These are phyloP conservation scores for Starmera dryadoides DNA, from an alignment of 805 yeast species.

Conservation along the genomic window DNA sequence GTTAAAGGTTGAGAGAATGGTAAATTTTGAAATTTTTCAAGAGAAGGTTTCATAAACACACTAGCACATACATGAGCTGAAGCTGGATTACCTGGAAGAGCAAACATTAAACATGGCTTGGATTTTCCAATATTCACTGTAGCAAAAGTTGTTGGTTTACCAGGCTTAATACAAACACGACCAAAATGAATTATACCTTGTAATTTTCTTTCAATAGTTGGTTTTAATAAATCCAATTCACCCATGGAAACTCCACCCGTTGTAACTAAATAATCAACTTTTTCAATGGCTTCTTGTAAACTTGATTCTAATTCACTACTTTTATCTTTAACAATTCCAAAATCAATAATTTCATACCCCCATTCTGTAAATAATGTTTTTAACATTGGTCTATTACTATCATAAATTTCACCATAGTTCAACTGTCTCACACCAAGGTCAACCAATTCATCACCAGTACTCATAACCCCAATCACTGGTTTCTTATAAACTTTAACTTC, in stretches of 20 bases:
- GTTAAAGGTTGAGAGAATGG: constrained; percentile 4
- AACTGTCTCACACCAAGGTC: constrained; percentile 18
- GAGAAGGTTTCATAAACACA: constrained; percentile 39
- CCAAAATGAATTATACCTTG: constrained; percentile 44
- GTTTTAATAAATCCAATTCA: constrained; percentile 43
- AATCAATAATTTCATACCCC: constrained; percentile 34
- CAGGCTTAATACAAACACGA: constrained; percentile 52
- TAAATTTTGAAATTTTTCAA: constrained; percentile 30
- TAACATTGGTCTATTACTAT: constrained; percentile 42
- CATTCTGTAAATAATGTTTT: constrained; percentile 25
- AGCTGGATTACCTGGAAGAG: constrained; percentile 52
- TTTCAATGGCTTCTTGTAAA: constrained; percentile 4
- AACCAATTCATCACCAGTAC: constrained; percentile 46
- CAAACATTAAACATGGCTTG: constrained; percentile 28
- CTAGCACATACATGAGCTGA: constrained; percentile 42
- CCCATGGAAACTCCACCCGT: constrained; percentile 60
- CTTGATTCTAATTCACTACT: constrained; percentile 22
- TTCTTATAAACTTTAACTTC: constrained; percentile 30
- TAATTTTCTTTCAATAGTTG: constrained; percentile 34
- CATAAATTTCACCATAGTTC: constrained; percentile 39
- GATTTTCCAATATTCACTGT: constrained; percentile 21
- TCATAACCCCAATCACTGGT: constrained; percentile 39
- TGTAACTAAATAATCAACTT: constrained; percentile 38
- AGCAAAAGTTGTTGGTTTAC: constrained; percentile 53
- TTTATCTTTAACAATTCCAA: constrained; percentile 43